A percentile compares a stretch with the other conserved stretches of the same genome.
phyloP scores from a whole-genome alignment of 2,329 filamentous ascomycete species.

The Pseudovirgaria hyperparasitica region DNA sequence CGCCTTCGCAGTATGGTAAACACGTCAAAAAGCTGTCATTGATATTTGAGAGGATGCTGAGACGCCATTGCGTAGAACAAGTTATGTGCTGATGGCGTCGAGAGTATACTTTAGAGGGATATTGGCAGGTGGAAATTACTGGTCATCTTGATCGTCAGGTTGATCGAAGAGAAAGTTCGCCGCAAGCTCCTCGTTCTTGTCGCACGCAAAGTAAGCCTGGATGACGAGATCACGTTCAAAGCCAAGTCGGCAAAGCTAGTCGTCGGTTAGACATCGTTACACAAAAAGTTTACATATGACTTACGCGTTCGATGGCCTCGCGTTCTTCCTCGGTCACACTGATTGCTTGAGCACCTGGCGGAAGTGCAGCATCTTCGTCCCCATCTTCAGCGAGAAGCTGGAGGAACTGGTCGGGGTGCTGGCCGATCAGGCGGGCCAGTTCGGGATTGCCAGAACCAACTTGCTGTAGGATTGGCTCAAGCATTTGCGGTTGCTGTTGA shows the following conservation, averaged over 20 bases:
- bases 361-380: slow-evolving; percentile 71
- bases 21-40: no score
- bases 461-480: slow-evolving; percentile 94
- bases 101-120: no score
- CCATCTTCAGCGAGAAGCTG: slow-evolving; percentile 78
- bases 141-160: slow-evolving; percentile 66
- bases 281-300: slow-evolving; percentile 16
- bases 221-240: slow-evolving; percentile 90
- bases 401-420: slow-evolving; percentile 88
- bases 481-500: slow-evolving; percentile 95
- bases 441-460: slow-evolving; percentile 91
- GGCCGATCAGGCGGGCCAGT: slow-evolving; percentile 80
- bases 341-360: slow-evolving; percentile 80
- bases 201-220: slow-evolving; percentile 97
- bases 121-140: no score
- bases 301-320: slow-evolving; percentile 88
- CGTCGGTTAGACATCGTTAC: slow-evolving; percentile 6
- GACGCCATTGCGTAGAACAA: no score
- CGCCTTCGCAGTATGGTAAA: no score
- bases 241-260: slow-evolving; percentile 75
- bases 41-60: no score
- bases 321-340: slow-evolving; percentile 91
- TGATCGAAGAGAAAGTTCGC: slow-evolving; percentile 98
- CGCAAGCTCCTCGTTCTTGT: slow-evolving; percentile 97
- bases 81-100: no score